Evolutionary conservation across 495 filamentous ascomycete species (phyloP), one percentile per base, ranked within the genome.

Genomic region (Aspergillus olivimuriae): DNA sequence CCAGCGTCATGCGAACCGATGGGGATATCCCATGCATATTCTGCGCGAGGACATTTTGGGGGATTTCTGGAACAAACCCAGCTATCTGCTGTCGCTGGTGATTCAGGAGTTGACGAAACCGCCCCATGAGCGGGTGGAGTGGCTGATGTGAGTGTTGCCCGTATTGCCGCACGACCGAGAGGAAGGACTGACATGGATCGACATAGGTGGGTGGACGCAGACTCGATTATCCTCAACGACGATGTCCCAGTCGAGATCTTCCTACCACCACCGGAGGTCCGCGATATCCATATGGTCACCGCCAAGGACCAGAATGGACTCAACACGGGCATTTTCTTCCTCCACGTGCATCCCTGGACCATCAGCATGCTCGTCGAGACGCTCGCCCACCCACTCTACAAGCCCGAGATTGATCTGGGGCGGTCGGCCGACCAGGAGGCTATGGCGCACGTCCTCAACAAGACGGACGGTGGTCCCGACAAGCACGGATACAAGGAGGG

Each of bases 91-190:
- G 15, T 53, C 55, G 24, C 46, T 73, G 30, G 39, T 75, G 6
- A 50, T 69, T 18, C 40, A 57, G n/a, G 71, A 75, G 49, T 42
- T 74, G 46, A 45, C 57, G 15, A 72, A 69, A 42, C 60, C 65
- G 4, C 46, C 41, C 14, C 48, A 31, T 1, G 48, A 68, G 44
- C 51, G 69, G 26, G 45, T 60, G 16, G 65, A 69, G 18, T 75
- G 71, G 71, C 41, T 73, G 11, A 62, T 74, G 69, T 74, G 50
- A 31, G 58, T 49, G 49, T 42, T 74, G 46, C 45, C 57, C n/a
- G 71, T 68, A 42, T 58, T 63, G 4, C 46, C 41, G 15, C 48
- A 31, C 1, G 48, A 68, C 42, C 51, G 69, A 28, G 45, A 59
- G 16, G 65, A 69, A 20, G 74, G 71, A 71, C 41, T 73, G 11